These are phyloP conservation scores for Radiomyces spectabilis DNA, from an alignment of 192 early-diverging fungal genomes.

Conservation along the genomic window DNA sequence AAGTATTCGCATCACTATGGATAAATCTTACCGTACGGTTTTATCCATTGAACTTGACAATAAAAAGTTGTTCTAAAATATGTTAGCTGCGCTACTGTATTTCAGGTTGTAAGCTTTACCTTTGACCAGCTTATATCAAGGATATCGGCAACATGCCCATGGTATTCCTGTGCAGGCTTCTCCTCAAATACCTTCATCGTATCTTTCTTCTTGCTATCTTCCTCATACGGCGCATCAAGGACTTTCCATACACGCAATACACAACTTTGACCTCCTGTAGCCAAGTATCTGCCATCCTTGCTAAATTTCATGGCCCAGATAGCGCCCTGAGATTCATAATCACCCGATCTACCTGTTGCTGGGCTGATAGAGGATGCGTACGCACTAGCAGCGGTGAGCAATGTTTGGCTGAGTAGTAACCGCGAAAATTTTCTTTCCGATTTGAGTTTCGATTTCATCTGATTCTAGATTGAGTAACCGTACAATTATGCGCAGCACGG, in stretches of 20 bases:
- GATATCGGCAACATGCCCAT: constrained; percentile 67
- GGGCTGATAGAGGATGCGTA: background rate
- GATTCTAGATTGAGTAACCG: background rate
- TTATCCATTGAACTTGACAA: constrained; percentile 76
- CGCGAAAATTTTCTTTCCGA: constrained; percentile 4
- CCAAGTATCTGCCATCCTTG: constrained; percentile 69
- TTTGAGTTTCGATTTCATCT: constrained; percentile 24
- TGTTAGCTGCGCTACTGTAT: background rate
- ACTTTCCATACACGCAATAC: constrained; percentile 60
- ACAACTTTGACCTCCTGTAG: constrained; percentile 72
- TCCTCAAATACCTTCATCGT: constrained; percentile 47
- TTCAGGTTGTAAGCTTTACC: constrained; percentile 3
- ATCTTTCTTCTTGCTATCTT: background rate
- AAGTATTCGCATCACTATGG: no score
- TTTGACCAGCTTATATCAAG: constrained; percentile 69
- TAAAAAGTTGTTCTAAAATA: constrained; percentile 59
- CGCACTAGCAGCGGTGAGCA: background rate
- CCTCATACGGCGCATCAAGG: constrained; percentile 6
- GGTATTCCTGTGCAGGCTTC: constrained; percentile 64
- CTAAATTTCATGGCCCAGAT: constrained; percentile 78
- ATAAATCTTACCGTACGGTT: constrained; percentile 60
- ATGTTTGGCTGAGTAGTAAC: constrained; percentile 18
- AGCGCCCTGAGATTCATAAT: constrained; percentile 19
- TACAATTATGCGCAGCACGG: no score
- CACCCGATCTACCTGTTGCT: no score